Percentiles rank a stretch among this genome's conserved stretches.
Evolutionary conservation across 2,329 filamentous ascomycete genomes (phyloP).

Genomic region (Botrytis byssoidea): DNA sequence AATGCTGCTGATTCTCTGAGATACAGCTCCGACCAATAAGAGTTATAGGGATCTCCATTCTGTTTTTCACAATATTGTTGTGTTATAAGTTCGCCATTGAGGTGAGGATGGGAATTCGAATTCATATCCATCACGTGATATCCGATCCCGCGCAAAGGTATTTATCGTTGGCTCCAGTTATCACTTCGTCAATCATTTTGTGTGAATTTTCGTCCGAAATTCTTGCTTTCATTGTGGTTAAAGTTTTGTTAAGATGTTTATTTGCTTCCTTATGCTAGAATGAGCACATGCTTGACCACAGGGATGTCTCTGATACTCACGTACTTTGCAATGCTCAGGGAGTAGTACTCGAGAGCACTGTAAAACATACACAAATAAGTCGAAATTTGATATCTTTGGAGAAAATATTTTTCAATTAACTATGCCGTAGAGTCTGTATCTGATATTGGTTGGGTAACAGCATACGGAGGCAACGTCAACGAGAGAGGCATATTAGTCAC

Average conservation of each 20-base stretch:
- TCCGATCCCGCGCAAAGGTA: fast-evolving
- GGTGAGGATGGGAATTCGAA: neutral
- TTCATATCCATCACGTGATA: neutral
- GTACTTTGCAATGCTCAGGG: neutral
- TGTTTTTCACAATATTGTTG: neutral
- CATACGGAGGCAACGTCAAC: neutral
- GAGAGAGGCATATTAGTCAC: neutral
- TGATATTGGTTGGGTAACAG: neutral
- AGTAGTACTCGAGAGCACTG: neutral
- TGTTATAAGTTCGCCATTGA: neutral
- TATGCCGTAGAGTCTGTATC: fast-evolving
- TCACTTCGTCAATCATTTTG: neutral
- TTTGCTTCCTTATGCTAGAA: neutral
- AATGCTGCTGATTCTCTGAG: fast-evolving
- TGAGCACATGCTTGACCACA: neutral
- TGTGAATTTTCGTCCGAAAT: neutral
- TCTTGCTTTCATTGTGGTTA: neutral
- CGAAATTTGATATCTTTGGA: fast-evolving
- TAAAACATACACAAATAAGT: neutral
- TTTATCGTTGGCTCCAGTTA: neutral
- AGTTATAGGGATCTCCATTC: fast-evolving
- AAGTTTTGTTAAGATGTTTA: too few relatives aligned
- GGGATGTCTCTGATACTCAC: neutral
- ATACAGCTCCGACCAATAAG: fast-evolving
- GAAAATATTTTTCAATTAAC: fast-evolving